Conservation (phyloP, 495 filamentous ascomycete species). For the Friedmanniomyces endolithicus region DNA sequence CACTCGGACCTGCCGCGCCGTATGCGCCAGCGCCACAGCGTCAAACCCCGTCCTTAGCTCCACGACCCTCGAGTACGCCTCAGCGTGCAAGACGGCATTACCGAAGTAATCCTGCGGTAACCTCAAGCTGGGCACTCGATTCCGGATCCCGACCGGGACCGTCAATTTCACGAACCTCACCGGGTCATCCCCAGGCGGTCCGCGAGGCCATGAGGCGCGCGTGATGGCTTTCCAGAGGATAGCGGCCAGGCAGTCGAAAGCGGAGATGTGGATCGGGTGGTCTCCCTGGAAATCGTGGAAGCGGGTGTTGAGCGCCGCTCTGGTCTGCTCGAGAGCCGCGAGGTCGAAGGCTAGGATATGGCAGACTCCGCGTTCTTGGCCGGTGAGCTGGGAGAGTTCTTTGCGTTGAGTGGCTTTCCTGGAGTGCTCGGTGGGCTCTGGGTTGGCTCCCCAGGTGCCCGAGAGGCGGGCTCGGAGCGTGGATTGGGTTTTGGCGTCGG, state of each 20-base stretch:
- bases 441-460: neutral
- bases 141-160: neutral
- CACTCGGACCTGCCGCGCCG: neutral
- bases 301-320: neutral
- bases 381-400: neutral
- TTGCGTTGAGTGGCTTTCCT: neutral
- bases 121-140: neutral
- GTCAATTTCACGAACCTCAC: neutral
- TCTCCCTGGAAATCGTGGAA: neutral
- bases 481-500: neutral
- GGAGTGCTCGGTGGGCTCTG: neutral
- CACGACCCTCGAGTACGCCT: neutral
- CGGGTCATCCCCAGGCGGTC: neutral
- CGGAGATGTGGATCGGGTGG: neutral
- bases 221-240: constrained; percentile 6
- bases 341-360: constrained; percentile 1
- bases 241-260: neutral
- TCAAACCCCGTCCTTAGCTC: neutral
- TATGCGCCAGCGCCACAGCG: neutral
- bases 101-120: neutral
- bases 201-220: neutral
- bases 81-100: neutral
- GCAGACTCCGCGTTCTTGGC: neutral
- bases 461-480: neutral
- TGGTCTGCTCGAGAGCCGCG: neutral